Evolutionary conservation across 805 yeast genomes (phyloP).

Genomic region (Candida stauntonica): DNA sequence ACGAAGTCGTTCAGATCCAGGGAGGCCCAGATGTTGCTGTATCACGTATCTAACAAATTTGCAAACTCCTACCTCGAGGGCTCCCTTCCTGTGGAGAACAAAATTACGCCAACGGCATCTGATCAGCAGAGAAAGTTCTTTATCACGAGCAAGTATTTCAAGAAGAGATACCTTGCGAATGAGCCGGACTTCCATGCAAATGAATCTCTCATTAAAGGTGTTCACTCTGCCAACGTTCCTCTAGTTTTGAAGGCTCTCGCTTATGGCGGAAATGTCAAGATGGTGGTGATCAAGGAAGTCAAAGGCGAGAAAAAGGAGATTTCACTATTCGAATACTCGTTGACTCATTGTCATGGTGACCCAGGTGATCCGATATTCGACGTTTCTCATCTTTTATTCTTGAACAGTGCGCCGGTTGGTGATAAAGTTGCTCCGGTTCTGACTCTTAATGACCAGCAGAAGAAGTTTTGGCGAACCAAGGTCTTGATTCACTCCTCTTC

Average conservation of each 20-base stretch:
- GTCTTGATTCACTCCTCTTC: slow-evolving; percentile 23
- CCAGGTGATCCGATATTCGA: slow-evolving; percentile 36
- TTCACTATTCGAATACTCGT: slow-evolving; percentile 45
- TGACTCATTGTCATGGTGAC: slow-evolving; percentile 38
- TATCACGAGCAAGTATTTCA: slow-evolving; percentile 62
- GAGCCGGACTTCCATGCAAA: slow-evolving; percentile 23
- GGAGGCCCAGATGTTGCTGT: slow-evolving; percentile 56
- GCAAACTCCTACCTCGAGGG: slow-evolving; percentile 64
- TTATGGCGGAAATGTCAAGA: slow-evolving; percentile 44
- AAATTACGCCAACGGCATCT: slow-evolving; percentile 33
- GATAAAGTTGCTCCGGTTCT: slow-evolving; percentile 30
- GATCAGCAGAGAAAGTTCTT: slow-evolving; percentile 50
- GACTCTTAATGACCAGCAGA: slow-evolving; percentile 43
- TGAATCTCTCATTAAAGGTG: slow-evolving; percentile 44
- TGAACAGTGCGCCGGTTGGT: slow-evolving; percentile 53
- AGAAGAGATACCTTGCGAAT: slow-evolving; percentile 39
- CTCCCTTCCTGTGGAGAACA: slow-evolving; percentile 12
- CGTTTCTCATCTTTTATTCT: slow-evolving; percentile 50
- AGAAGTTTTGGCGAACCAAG: slow-evolving; percentile 48
- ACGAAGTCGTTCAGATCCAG: slow-evolving; percentile 46
- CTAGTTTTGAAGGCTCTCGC: slow-evolving; percentile 41
- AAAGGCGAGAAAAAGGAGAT: slow-evolving; percentile 24
- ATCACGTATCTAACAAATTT: slow-evolving; percentile 48
- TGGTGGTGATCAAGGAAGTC: slow-evolving; percentile 32
- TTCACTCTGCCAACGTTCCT: slow-evolving; percentile 44